These are phyloP conservation scores for Ophiorrhiza pumila DNA, from an alignment of 257 asterid genomes.

Conservation along the genomic window DNA sequence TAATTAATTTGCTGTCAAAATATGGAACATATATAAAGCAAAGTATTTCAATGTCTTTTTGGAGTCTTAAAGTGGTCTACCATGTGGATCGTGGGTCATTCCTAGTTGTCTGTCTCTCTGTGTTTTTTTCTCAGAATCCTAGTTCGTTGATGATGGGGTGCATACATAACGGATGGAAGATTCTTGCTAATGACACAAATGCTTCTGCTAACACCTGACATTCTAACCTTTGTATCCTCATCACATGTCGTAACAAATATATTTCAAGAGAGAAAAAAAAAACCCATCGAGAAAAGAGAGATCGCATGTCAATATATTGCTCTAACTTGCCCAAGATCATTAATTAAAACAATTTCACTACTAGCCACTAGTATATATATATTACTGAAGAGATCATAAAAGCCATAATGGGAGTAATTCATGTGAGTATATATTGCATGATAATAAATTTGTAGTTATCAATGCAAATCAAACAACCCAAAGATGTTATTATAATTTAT, in stretches of 20 bases:
- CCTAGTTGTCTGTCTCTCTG: slow-evolving; percentile 8
- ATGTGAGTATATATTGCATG: not conserved
- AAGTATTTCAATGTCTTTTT: not conserved
- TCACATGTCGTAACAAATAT: no score
- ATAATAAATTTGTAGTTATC: not conserved
- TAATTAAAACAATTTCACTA: no score
- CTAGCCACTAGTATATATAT: not conserved
- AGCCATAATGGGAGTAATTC: not conserved
- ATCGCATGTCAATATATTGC: no score
- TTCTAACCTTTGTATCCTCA: no score
- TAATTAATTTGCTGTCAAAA: not conserved
- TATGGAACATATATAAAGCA: not conserved
- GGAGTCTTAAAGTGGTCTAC: slow-evolving; percentile 17
- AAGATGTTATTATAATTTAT: not conserved
- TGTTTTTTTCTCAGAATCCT: slow-evolving; percentile 10
- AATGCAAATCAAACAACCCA: not conserved
- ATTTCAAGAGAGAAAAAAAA: no score
- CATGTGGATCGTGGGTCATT: slow-evolving; percentile 24
- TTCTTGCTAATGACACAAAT: slow-evolving; percentile 13
- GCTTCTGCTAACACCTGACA: slow-evolving; percentile 9
- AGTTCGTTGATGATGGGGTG: slow-evolving; percentile 1
- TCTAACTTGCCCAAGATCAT: no score
- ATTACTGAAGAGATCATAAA: not conserved
- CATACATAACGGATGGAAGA: slow-evolving; percentile 12
- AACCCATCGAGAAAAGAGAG: no score